Evolutionary conservation across 1,139 yeast genomes (phyloP).

Genomic region (Candida labiduridarum): DNA sequence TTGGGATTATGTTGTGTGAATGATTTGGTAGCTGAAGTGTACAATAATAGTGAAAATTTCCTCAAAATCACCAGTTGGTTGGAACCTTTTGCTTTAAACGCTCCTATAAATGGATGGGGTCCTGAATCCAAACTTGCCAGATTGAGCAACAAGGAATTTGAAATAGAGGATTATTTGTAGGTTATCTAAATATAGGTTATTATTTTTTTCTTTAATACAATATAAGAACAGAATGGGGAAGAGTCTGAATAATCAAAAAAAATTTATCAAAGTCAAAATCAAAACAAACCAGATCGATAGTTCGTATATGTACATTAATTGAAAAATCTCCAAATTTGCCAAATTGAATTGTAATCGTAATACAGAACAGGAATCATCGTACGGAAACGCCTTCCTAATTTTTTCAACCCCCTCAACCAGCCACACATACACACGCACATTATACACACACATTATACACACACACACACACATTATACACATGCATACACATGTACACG

Average conservation of each 20-base stretch:
- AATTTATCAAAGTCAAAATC: no score
- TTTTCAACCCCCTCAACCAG: no score
- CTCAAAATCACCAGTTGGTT: conserved; percentile 61
- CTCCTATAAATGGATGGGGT: conserved; percentile 76
- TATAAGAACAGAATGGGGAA: no score
- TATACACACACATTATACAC: no score
- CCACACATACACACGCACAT: no score
- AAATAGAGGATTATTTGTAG: conserved; percentile 1
- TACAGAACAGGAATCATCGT: no score
- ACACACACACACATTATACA: no score
- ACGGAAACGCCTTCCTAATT: no score
- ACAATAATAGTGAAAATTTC: conserved; percentile 63
- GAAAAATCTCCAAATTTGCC: not conserved
- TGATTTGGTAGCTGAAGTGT: conserved; percentile 73
- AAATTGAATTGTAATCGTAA: no score
- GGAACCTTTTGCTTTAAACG: conserved; percentile 66
- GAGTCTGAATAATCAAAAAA: not conserved
- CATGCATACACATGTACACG: no score
- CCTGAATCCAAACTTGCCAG: conserved; percentile 46
- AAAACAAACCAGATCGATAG: not conserved
- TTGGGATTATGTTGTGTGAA: conserved; percentile 76
- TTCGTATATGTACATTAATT: not conserved
- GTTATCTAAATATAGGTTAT: no score
- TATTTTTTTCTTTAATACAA: no score
- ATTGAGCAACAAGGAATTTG: conserved; percentile 1